Base-by-base conservation (phyloP, 306 rosid genomes). In the Cucurbita moschata region DNA sequence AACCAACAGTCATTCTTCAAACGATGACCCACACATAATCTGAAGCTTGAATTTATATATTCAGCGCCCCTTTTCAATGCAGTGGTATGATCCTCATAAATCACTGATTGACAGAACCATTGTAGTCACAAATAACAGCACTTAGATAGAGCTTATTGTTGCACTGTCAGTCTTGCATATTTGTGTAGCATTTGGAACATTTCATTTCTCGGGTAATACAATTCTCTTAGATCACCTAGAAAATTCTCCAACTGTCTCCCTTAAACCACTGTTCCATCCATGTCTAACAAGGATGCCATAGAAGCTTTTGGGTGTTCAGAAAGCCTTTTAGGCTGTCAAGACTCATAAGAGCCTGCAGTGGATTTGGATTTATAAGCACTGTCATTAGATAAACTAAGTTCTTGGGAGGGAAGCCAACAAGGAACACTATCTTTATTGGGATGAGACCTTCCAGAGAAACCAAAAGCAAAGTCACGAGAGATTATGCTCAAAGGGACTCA, bases 111-210 rank as follows among this genome's bases (percentile, higher is more conserved):
- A 70, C 59, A 50, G 60, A 70, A 50, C 12, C 57, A 23, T 51
- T 51, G 74, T 50, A 49, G 46, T 70, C 60, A 50, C 74, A 70
- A 30, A 70, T 70, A 30, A 4, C 74, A 70, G 43, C 59, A 51
- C 42, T 50, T 49, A 70, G 58, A 16, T 70, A 52, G 26, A 69
- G 58, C 58, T 69, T 14, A 69, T 46, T 47, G 58, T 68, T 35
- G 30, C 57, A 26, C 15, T 10, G 26, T 70, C 60, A 70, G 7
- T 47, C 47, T 68, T 50, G 60, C 74, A 50, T 26, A 23, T 49
- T 69, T 49, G 13, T 69, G 44, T 58, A 49, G 44, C 42, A 69
- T 14, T 30, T 49, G 57, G 9, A 46, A 49, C 40, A 26, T 52
- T 26, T 69, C 58, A 69, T 70, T 46, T 53, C 74, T 70, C 26